Percentiles rank a stretch among this genome's conserved stretches.
Evolutionary conservation across 305 asterid genomes (phyloP).

Genomic region (Solanum aculeatissimum): DNA sequence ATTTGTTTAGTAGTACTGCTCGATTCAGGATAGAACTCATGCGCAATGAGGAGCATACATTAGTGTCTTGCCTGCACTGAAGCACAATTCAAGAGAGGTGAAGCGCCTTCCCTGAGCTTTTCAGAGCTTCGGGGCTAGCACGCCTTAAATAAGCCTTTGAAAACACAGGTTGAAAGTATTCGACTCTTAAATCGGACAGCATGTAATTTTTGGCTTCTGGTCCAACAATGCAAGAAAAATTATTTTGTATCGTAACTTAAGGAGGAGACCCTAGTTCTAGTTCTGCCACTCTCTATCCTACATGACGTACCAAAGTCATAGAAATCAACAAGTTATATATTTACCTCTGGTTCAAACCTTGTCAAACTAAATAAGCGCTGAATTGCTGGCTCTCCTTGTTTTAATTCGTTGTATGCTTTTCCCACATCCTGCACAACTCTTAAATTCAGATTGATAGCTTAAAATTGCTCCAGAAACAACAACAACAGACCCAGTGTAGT

Average conservation of each 20-base stretch:
- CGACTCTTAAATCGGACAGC: neutral
- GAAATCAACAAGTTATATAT: neutral
- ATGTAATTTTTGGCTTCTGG: neutral
- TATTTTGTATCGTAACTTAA: neutral
- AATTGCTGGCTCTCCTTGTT: constrained; percentile 97
- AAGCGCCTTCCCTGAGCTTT: neutral
- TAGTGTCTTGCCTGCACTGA: neutral
- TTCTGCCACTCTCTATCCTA: neutral
- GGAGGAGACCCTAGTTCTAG: neutral
- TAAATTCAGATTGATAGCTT: constrained; percentile 26
- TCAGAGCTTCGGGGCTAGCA: neutral
- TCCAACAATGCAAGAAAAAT: neutral
- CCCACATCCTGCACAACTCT: constrained; percentile 62
- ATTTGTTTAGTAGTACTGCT: neutral
- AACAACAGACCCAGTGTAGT: too few species aligned
- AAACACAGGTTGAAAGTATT: neutral
- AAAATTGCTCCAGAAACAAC: constrained; percentile 12
- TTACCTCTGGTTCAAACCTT: constrained; percentile 53
- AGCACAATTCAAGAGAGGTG: neutral
- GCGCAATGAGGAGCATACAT: neutral
- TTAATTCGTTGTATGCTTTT: constrained; percentile 86
- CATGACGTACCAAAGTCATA: neutral
- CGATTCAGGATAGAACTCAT: neutral
- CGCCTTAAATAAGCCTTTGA: neutral
- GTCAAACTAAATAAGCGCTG: constrained; percentile 72